Base-by-base conservation (phyloP, 2,329 filamentous ascomycete species). In the Triangularia verruculosa region DNA sequence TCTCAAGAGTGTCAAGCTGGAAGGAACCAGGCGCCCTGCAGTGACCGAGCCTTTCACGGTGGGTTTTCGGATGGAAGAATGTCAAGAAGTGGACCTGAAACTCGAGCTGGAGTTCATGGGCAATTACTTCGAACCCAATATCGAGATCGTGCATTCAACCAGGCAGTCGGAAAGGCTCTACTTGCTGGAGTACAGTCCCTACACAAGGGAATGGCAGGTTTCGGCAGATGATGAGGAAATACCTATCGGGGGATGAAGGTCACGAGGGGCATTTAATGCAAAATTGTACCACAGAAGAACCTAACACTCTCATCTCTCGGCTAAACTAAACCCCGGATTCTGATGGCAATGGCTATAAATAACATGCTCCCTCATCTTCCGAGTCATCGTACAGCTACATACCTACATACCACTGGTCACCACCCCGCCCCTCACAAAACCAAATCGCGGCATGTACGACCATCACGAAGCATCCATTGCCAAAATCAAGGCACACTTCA, bases 81-180 rank as follows among this genome's bases (percentile, higher is more conserved):
- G 74, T 1, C 68, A 70, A 3, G 22, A 74, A 1, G 66, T 68
- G 3, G 28, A 70, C 2, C 57, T 79, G 20, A 75, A 72, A n/a
- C 67, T 81, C 0, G 75, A 78, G 22, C 67, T 82, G 3, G 76
- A 81, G 65, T 81, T 82, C 9, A 82, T 82, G 77, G 78, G 80
- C 0, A 74, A 82, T 59, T 82, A 81, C 28, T 73, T 74, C 1
- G 79, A 82, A 66, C 79, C 78, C 0, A 77, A 77, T 39, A 56
- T 80, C 34, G 72, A 75, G 20, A 58, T 73, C 1, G 51, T 28
- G 4, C 69, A 72, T 55, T 59, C 62, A 15, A 63, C 67, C 1
- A 51, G 55, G 1, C 66, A 63, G 15, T 32, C 17, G 4, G 57
- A 69, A 39, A 22, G 57, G 0, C 25, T 68, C 55, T 73, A 74